Evolutionary conservation across 441 rosid genomes (phyloP), one percentile per base, ranked within the genome.

Genomic region (Daphne laureola): DNA sequence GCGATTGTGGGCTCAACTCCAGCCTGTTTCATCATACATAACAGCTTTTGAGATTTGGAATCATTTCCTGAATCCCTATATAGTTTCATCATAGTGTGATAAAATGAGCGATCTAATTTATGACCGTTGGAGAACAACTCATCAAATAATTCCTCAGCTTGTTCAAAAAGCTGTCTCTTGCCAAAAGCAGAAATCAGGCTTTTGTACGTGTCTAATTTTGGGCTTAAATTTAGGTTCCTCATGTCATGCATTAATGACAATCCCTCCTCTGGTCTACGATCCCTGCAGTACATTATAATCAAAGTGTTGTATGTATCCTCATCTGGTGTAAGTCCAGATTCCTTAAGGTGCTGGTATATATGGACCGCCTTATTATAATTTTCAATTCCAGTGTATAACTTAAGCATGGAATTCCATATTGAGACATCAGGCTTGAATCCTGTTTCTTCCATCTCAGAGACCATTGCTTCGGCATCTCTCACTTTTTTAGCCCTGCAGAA

Each of bases 61-160:
- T 92, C 75, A 47, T 68, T 65, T 58, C 96, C 92, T 48, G 81
- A 78, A 69, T 83, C 75, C 57, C 96, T 78, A 62, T 52, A 86
- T 70, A 88, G 75, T 75, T 92, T 92, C 92, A 92, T 86, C 96
- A 92, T 88, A 16, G 78, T 66, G 69, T 89, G 98, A 75, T 83
- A 92, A 68, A 86, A 86, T 18, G 94, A 92, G 54, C 86, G 91
- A 72, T 92, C 97, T 61, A 92, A 59, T 75, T 84, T 92, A 69
- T 51, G 69, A 25, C 89, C 92, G 56, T 76, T 80, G 6, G 78
- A 78, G 46, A 57, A 68, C 74, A 92, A 68, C 68, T 78, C 89
- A 23, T 74, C 73, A 57, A 93, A 93, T 57, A 89, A 69, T 47
- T 78, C 83, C 76, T 93, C 97, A 42, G 96, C 96, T 65, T 86